A percentile compares a stretch with the other conserved stretches of the same genome.
These are phyloP conservation scores for Gypsophila paniculata DNA, from an alignment of 179 eudicot species.

Conservation along the genomic window DNA sequence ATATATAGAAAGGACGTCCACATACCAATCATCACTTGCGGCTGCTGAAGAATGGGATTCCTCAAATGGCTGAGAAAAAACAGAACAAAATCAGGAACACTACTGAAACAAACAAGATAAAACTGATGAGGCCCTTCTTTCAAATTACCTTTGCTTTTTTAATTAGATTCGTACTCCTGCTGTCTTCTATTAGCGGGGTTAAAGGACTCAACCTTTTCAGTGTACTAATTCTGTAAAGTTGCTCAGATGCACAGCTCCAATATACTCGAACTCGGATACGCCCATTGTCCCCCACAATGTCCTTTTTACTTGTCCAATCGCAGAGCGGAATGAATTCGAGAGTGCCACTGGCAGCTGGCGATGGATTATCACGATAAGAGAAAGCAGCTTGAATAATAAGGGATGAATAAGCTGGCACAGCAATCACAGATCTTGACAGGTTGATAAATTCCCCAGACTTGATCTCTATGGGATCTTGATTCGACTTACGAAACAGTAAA, in stretches of 20 bases:
- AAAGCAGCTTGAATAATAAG: neutral
- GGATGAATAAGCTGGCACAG: slow-evolving; percentile 11
- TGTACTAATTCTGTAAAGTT: neutral
- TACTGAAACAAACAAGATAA: no score
- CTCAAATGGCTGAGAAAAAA: no score
- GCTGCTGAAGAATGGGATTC: neutral
- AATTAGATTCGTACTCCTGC: no score
- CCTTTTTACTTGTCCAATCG: neutral
- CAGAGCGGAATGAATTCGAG: neutral
- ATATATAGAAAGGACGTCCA: neutral
- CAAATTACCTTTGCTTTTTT: no score
- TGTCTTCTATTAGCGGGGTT: no score
- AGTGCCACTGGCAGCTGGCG: neutral
- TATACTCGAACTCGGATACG: slow-evolving; percentile 16
- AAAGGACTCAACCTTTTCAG: no score
- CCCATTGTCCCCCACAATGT: slow-evolving; percentile 12
- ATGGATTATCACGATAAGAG: neutral
- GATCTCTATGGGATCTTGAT: neutral
- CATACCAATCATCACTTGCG: neutral
- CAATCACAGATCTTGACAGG: slow-evolving; percentile 17
- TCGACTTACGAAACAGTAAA: neutral
- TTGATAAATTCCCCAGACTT: neutral
- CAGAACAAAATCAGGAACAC: no score
- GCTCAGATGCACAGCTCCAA: neutral
- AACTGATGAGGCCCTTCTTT: no score